Evolutionary conservation across 768 basidiomycete genomes (phyloP).

Genomic region (Zangia roseola): DNA sequence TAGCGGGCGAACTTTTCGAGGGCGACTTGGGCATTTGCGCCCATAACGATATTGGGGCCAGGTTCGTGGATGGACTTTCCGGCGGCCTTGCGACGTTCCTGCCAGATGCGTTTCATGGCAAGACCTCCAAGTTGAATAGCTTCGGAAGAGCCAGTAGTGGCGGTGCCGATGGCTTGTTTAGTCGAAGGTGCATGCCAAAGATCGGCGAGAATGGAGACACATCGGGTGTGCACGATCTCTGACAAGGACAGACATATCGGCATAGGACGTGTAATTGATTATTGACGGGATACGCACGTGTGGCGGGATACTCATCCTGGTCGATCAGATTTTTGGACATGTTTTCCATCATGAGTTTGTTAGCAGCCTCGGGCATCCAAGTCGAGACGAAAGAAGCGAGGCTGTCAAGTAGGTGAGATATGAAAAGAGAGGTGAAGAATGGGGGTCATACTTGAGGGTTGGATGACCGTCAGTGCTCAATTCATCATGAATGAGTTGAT

Average conservation of each 20-base stretch:
- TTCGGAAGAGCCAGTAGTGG: constrained; percentile 69
- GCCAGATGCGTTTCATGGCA: constrained; percentile 72
- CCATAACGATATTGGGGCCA: constrained; percentile 64
- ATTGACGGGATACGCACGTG: constrained; percentile 32
- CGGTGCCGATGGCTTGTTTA: constrained; percentile 60
- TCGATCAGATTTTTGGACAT: constrained; percentile 68
- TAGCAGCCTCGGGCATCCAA: constrained; percentile 54
- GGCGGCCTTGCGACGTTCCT: constrained; percentile 59
- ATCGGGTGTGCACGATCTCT: constrained; percentile 46
- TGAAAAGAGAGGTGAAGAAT: not conserved
- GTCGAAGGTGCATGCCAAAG: constrained; percentile 64
- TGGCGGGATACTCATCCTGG: constrained; percentile 67
- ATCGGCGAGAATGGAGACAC: constrained; percentile 57
- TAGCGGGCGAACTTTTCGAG: constrained; percentile 70
- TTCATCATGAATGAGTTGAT: constrained; percentile 66
- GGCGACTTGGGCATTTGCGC: constrained; percentile 68
- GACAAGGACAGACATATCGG: not conserved
- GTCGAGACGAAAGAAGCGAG: constrained; percentile 69
- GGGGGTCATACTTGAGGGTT: constrained; percentile 43
- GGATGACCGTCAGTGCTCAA: constrained; percentile 54
- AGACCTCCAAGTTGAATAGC: constrained; percentile 73
- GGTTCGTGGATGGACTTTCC: constrained; percentile 68
- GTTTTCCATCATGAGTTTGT: constrained; percentile 62
- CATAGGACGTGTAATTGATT: not conserved
- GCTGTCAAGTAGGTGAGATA: constrained; percentile 18